Percentiles rank a stretch among this genome's conserved stretches.
phyloP scores from a whole-genome alignment of 345 rosid species.

The Syzygium aqueum region DNA sequence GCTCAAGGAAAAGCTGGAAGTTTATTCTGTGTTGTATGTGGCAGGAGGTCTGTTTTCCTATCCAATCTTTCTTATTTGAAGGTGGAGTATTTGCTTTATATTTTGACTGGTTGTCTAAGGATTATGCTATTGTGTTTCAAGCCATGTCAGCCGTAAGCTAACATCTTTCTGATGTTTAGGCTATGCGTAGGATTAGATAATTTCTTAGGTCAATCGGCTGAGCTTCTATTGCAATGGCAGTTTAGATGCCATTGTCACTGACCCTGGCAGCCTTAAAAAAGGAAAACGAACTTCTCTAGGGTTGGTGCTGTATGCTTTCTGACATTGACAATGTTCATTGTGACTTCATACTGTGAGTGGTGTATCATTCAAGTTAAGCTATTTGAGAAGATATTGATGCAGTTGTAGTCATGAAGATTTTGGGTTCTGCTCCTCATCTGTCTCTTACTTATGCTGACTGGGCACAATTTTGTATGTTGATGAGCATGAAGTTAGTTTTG shows the following conservation, averaged over 20 bases:
- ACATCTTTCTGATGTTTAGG: neutral
- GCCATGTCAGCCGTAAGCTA: neutral
- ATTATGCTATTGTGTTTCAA: constrained; percentile 16
- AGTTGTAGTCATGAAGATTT: neutral
- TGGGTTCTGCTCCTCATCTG: neutral
- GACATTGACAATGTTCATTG: neutral
- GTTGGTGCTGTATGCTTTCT: neutral
- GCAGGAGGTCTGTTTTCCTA: constrained; percentile 60
- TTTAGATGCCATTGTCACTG: neutral
- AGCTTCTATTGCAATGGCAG: neutral
- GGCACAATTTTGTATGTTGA: neutral
- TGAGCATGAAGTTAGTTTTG: neutral
- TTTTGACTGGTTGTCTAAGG: constrained; percentile 4
- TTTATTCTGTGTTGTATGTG: constrained; percentile 62
- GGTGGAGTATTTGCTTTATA: neutral
- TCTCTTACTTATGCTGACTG: neutral
- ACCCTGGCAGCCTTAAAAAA: neutral
- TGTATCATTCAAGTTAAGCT: neutral
- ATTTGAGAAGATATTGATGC: neutral
- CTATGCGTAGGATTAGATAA: neutral
- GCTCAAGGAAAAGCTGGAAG: constrained; percentile 69
- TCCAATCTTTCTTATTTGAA: constrained; percentile 5
- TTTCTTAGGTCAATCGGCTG: neutral
- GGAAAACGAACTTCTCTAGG: neutral
- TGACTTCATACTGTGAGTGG: neutral